Percentiles rank a stretch among this genome's conserved stretches.
These are phyloP conservation scores for Sordariomycetes sp. DNA, from an alignment of 2,329 filamentous ascomycete genomes.

Conservation along the genomic window DNA sequence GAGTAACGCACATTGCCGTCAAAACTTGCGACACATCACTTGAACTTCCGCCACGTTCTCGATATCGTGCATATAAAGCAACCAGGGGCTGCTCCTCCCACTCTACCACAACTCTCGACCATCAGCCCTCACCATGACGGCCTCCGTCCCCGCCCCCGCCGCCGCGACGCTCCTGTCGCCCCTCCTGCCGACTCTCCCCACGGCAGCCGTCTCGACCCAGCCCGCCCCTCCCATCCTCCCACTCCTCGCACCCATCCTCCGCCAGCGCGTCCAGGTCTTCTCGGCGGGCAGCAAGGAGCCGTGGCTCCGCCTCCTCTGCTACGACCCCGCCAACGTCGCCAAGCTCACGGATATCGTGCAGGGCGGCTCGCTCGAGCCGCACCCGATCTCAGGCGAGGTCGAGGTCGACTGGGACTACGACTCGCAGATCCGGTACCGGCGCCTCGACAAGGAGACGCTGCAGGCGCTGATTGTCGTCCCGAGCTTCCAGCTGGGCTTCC, in stretches of 20 bases:
- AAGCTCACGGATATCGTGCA: constrained; percentile 48
- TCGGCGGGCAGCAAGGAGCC: constrained; percentile 45
- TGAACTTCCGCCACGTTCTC: neutral
- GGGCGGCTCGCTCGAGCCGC: constrained; percentile 57
- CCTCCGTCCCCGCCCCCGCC: constrained; percentile 27
- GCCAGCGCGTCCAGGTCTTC: constrained; percentile 53
- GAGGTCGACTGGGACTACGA: constrained; percentile 60
- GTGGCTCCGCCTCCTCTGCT: constrained; percentile 63
- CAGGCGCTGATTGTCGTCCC: constrained; percentile 51
- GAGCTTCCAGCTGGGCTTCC: constrained; percentile 46
- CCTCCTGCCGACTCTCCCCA: constrained; percentile 45
- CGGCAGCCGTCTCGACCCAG: constrained; percentile 41
- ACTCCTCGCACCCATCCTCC: constrained; percentile 50
- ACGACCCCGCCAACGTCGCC: constrained; percentile 42
- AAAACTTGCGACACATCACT: too few relatives aligned
- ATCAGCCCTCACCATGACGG: constrained; percentile 7
- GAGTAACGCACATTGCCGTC: too few relatives aligned
- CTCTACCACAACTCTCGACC: neutral
- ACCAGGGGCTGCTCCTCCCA: neutral
- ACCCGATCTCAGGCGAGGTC: constrained; percentile 68
- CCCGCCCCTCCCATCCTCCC: constrained; percentile 44
- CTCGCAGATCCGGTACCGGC: constrained; percentile 46
- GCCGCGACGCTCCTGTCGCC: constrained; percentile 35
- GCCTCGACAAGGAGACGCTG: constrained; percentile 64
- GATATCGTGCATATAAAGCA: neutral